Conservation (phyloP, 169 alveolate genomes). For the Eimeria necatrix region DNA sequence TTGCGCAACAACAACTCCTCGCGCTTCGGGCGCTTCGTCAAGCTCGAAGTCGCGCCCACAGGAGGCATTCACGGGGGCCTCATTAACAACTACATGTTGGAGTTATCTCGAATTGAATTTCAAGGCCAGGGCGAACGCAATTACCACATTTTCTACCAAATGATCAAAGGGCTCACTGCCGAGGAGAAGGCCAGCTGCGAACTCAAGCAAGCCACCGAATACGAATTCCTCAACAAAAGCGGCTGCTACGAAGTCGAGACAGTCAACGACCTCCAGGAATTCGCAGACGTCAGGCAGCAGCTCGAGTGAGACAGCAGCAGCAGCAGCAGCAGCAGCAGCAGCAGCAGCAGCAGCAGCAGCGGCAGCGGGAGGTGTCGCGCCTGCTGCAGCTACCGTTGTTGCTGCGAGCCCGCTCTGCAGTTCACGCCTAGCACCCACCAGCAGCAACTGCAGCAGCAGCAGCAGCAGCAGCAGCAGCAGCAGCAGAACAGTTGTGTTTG, state of each 20-base stretch:
- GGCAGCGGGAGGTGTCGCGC: not conserved
- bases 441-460: too few relatives aligned
- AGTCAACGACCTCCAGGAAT: slow-evolving; percentile 72
- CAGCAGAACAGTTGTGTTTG: too few relatives aligned
- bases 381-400: not conserved
- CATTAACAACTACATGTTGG: slow-evolving; percentile 96
- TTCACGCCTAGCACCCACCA: too few relatives aligned
- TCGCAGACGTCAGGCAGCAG: slow-evolving; percentile 70
- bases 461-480: too few relatives aligned
- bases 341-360: not conserved
- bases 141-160: slow-evolving; percentile 98
- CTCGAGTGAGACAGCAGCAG: slow-evolving; percentile 54
- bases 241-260: slow-evolving; percentile 82
- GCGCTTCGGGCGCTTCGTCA: slow-evolving; percentile 98
- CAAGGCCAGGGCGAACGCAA: slow-evolving; percentile 94
- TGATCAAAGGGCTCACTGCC: slow-evolving; percentile 93
- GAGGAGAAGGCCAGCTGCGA: slow-evolving; percentile 81
- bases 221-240: slow-evolving; percentile 77
- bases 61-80: slow-evolving; percentile 95
- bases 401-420: not conserved
- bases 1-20: slow-evolving; percentile 98
- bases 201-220: slow-evolving; percentile 44
- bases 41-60: slow-evolving; percentile 89
- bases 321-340: not conserved
- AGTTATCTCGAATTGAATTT: slow-evolving; percentile 97